Evolutionary conservation across 345 rosid genomes (phyloP).

Genomic region (Salix exigua): DNA sequence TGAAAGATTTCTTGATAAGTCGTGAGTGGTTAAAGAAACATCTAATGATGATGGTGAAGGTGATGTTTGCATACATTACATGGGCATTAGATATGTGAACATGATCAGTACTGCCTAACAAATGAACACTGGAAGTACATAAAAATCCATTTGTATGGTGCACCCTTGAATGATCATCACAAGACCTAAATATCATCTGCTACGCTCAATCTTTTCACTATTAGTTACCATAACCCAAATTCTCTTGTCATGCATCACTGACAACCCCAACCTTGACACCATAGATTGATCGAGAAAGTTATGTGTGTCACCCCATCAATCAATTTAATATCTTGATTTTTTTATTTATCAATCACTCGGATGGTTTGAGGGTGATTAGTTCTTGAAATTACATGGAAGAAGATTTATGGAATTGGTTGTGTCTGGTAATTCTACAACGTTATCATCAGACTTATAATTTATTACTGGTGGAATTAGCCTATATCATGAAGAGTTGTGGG

Average conservation of each 20-base stretch:
- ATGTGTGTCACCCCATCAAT: too few relatives aligned
- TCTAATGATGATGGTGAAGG: too few relatives aligned
- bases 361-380: not conserved
- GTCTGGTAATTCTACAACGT: not conserved
- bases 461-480: not conserved
- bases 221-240: not conserved
- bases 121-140: not conserved
- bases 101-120: not conserved
- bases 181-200: not conserved
- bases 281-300: too few relatives aligned
- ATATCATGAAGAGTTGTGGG: not conserved
- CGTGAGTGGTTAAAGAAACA: too few relatives aligned
- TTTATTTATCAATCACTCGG: too few relatives aligned
- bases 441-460: fast-evolving
- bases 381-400: not conserved
- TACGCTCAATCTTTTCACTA: not conserved
- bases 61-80: too few relatives aligned
- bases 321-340: too few relatives aligned
- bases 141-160: not conserved
- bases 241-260: not conserved
- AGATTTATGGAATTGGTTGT: not conserved
- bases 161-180: not conserved
- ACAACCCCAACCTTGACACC: not conserved
- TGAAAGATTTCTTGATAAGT: too few relatives aligned
- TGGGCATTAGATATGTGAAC: too few relatives aligned